Conservation (phyloP, 257 asterid species). For the Nicotiana paniculata region DNA sequence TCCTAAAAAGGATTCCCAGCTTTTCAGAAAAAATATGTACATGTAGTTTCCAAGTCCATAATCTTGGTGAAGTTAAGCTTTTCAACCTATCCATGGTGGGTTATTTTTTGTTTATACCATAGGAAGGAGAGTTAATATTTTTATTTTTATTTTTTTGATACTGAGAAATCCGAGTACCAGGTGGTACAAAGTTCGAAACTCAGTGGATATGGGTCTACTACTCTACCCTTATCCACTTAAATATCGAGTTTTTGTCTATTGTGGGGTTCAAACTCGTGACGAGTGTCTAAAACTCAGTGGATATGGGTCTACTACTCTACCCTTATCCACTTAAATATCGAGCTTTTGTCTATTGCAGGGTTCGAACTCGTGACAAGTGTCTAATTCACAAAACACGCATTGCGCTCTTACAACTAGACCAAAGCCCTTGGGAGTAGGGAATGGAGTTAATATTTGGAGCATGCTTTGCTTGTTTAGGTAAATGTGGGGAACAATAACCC, state of each 20-base stretch:
- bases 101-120: neutral
- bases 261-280: neutral
- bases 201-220: neutral
- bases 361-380: neutral
- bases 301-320: neutral
- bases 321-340: neutral
- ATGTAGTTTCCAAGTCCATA: too few relatives aligned
- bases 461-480: neutral
- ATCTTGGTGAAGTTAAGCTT: too few relatives aligned
- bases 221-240: neutral
- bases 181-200: neutral
- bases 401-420: neutral
- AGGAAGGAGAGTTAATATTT: neutral
- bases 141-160: neutral
- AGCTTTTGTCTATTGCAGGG: neutral
- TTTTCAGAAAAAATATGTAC: too few relatives aligned
- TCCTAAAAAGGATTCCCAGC: too few relatives aligned
- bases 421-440: neutral
- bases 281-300: neutral
- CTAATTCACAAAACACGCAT: neutral
- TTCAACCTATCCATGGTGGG: neutral
- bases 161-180: neutral
- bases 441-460: neutral
- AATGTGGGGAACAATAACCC: neutral
- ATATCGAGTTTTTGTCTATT: neutral